Conservation (phyloP, 2,329 filamentous ascomycete species). For the Claviceps sp. region DNA sequence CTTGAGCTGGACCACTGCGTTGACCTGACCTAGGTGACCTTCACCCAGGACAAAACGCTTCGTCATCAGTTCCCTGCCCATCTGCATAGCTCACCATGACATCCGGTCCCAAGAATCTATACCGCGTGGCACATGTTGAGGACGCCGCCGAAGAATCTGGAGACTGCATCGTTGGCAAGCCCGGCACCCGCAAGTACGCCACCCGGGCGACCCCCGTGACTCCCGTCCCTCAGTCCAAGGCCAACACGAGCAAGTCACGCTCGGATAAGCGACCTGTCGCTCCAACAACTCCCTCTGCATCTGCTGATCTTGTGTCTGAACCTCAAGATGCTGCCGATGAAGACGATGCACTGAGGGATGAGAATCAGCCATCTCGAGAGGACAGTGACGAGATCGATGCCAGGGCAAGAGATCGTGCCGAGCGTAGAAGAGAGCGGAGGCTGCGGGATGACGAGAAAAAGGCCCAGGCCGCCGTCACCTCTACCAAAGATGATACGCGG, state of each 20-base stretch:
- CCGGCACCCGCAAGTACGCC: conserved; percentile 31
- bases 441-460: conserved; percentile 12
- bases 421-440: conserved; percentile 16
- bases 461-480: conserved; percentile 3
- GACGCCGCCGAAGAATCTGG: conserved; percentile 35
- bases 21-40: background rate
- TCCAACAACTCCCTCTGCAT: conserved; percentile 23
- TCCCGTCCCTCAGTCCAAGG: conserved; percentile 23
- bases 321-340: conserved; percentile 24
- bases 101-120: conserved; percentile 15
- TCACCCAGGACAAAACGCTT: background rate
- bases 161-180: conserved; percentile 26
- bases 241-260: conserved; percentile 38
- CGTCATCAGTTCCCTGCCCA: background rate
- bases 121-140: conserved; percentile 32
- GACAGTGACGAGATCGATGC: conserved; percentile 11
- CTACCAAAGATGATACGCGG: conserved; percentile 13
- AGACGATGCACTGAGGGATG: conserved; percentile 11
- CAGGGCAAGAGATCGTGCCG: conserved; percentile 15
- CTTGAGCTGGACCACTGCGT: conserved; percentile 2
- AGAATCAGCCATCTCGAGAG: conserved; percentile 9
- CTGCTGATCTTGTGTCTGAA: conserved; percentile 27
- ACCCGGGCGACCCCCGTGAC: conserved; percentile 27
- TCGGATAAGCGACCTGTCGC: conserved; percentile 21
- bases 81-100: conserved; percentile 26